Percentiles rank a stretch among this genome's conserved stretches.
Conservation (phyloP, 305 asterid genomes). For the Rubia balearica region DNA sequence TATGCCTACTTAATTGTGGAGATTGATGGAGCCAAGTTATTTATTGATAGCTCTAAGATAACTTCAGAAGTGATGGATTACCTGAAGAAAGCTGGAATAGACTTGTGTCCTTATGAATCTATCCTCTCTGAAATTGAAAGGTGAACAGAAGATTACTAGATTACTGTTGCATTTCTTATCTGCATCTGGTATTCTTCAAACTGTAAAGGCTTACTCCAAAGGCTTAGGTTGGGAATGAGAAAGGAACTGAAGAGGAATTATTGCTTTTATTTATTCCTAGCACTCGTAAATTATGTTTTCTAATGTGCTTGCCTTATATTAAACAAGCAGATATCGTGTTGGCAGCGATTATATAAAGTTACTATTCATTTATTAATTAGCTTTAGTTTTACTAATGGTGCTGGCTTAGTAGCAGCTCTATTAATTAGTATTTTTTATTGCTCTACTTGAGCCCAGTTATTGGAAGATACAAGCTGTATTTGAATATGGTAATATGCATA, state of each 20-base stretch:
- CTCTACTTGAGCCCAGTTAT: background rate
- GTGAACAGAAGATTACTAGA: constrained; percentile 26
- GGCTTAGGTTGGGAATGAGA: background rate
- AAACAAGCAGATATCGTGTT: background rate
- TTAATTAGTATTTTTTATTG: background rate
- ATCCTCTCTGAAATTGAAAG: constrained; percentile 86
- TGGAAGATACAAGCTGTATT: background rate
- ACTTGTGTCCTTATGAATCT: constrained; percentile 71
- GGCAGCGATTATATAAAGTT: constrained; percentile 1
- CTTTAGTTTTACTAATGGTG: background rate
- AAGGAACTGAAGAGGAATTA: background rate
- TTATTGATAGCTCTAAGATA: constrained; percentile 68
- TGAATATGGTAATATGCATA: background rate
- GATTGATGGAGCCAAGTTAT: constrained; percentile 73
- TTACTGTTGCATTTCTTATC: constrained; percentile 8
- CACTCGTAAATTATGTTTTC: background rate
- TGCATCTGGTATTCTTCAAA: constrained; percentile 7
- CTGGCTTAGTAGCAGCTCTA: background rate
- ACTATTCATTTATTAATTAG: background rate
- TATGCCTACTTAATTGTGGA: constrained; percentile 88
- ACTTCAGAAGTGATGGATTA: constrained; percentile 68
- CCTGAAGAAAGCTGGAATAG: constrained; percentile 73
- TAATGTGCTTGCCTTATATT: background rate
- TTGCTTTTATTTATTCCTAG: background rate
- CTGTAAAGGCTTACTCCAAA: background rate